Base-by-base conservation (phyloP, 2,329 filamentous ascomycete genomes). In the Leptodontidium sp. region DNA sequence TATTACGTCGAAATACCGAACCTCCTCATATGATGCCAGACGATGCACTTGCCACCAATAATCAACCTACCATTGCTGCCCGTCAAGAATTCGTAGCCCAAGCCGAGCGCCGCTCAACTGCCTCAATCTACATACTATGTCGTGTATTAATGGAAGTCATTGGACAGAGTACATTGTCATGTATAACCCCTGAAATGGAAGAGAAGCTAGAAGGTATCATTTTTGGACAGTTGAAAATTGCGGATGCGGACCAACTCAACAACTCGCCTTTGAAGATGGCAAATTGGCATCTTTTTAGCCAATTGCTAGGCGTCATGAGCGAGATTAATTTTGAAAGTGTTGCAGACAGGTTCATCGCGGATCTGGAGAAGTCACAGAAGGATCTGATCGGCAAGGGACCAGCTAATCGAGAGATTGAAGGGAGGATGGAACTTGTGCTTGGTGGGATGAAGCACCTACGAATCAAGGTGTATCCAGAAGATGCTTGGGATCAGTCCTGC, bases 111-210 rank as follows among this genome's bases (percentile, higher is more conserved):
- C 90, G 93, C 50, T 97, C 95, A 5, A 97, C 93, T 0, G 93
- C 97, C 3, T 98, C 97, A 0, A 97, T 98, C 61, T 99, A 97
- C 77, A 92, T 99, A 24, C 87, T 99, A 2, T 99, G 96, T 78
- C 89, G 96, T 38, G 95, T 98, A 8, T 84, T 99, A 61, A 91
- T 98, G 66, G 94, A 98, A 79, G 94, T 99, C 61, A 96, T 98
- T 78, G 90, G 91, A 49, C 94, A 98, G 79, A 98, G 93, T 75
- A 94, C 87, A 35, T 82, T 98, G 55, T 86, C 89, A 43, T 91
- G 89, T 24, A 93, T 99, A 73, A 97, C 93, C 6, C 85, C 89
- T 1, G 95, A 98, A 74, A 97, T 98, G 89, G 94, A 97, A 69
- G 93, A 96, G 70, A 95, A 97, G 74, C 85, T 99, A 4, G 95